Evolutionary conservation across 2,329 filamentous ascomycete genomes (phyloP).

Genomic region (Coleophoma crateriformis): DNA sequence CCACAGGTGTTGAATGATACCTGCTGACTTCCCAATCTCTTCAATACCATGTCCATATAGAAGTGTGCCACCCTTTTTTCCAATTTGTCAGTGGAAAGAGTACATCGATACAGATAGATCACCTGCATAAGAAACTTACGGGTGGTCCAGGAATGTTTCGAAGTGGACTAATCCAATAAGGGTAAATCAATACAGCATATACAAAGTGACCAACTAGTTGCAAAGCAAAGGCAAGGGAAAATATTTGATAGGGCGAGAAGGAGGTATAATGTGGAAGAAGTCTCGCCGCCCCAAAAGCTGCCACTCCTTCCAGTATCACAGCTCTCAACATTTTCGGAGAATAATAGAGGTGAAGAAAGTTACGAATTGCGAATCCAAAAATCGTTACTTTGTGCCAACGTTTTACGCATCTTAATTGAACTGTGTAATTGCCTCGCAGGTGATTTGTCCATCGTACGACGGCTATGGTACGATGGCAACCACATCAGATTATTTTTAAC

Average conservation of each 20-base stretch:
- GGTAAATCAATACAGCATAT: slow-evolving; percentile 2
- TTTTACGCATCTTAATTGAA: too few species aligned
- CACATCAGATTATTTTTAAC: too few species aligned
- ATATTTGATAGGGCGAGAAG: not conserved
- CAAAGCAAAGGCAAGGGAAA: not conserved
- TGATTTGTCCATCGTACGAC: not conserved
- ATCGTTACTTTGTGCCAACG: too few species aligned
- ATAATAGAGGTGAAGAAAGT: not conserved
- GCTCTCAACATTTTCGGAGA: not conserved
- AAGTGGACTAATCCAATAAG: slow-evolving; percentile 1
- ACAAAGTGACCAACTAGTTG: not conserved
- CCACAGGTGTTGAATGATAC: not conserved
- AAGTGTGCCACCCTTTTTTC: not conserved
- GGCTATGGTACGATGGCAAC: not conserved
- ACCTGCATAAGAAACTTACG: not conserved
- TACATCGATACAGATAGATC: too few species aligned
- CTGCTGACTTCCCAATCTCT: slow-evolving; percentile 1
- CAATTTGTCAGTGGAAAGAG: not conserved
- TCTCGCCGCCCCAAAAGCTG: not conserved
- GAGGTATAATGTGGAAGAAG: not conserved
- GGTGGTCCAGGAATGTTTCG: slow-evolving; percentile 1
- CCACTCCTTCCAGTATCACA: not conserved
- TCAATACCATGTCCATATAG: not conserved
- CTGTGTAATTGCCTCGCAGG: too few species aligned
- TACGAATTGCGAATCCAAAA: not conserved